Base-by-base conservation (phyloP, 805 yeast genomes). In the Saccharomycopsis fibuligera region DNA sequence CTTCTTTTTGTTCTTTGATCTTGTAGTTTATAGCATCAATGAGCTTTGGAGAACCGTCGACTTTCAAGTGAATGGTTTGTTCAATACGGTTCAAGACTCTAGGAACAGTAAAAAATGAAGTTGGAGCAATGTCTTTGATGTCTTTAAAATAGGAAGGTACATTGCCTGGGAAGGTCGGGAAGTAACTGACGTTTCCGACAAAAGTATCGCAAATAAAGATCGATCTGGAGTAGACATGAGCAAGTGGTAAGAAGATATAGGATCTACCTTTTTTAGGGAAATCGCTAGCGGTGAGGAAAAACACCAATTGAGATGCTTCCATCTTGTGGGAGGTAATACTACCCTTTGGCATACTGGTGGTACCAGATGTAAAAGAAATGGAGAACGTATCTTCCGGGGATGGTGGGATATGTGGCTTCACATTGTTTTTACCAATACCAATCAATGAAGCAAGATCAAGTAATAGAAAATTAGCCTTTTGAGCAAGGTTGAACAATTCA, bases 91-190 rank as follows among this genome's bases (percentile, higher is more conserved):
- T 80, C 56, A 73, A 70, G 21, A 83, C 70, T 53, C 90, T 69
- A 16, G 90, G 90, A 5, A 83, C 89, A 84, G 86, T 0, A 83
- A 78, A 9, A 84, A 83, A 64, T 80, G 82, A 67, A 5, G 23
- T 29, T 9, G 49, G 49, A 14, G 33, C 23, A 5, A 25, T 22
- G 16, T 21, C 10, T 19, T 25, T 40, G 14, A 46, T 2, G 73
- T 80, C 47, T 69, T 60, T 8, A 62, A 57, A 47, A 63, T 66
- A 8, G 80, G 80, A 25, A 25, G 17, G 21, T 48, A 53, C 16
- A 51, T 52, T 2, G 9, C 40, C 10, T n/a, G 48, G 48, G 27
- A 35, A 14, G 25, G n/a, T n/a, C 2, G 48, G 42, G 14, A 36
- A 36, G 21, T 42, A 23, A 5, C 3, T 10, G 5, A 4, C 5